phyloP scores from a whole-genome alignment of 2,329 filamentous ascomycete species.

The Phialophora expanda region DNA sequence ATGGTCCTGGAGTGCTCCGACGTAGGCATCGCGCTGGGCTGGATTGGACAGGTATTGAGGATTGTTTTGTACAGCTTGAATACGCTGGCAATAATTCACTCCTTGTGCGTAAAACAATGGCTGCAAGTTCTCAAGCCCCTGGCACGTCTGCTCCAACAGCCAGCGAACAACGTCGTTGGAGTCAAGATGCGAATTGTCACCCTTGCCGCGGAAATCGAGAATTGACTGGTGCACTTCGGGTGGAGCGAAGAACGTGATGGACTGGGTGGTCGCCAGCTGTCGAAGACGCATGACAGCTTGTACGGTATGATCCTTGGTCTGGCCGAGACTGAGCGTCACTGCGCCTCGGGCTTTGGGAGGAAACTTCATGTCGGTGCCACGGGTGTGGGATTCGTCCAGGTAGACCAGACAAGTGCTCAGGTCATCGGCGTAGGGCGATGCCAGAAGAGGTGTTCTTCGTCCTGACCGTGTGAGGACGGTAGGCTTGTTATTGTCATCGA shows the following conservation, averaged over 20 bases:
- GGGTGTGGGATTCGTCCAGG: constrained; percentile 71
- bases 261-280: constrained; percentile 69
- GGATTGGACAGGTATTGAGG: constrained; percentile 6
- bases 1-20: constrained; percentile 56
- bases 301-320: constrained; percentile 71
- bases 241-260: constrained; percentile 65
- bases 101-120: constrained; percentile 69
- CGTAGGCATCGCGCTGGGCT: constrained; percentile 3
- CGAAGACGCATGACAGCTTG: constrained; percentile 76
- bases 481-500: constrained; percentile 47
- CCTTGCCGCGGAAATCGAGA: constrained; percentile 37
- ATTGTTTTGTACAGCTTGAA: constrained; percentile 16
- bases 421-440: constrained; percentile 63
- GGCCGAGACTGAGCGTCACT: constrained; percentile 67
- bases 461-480: constrained; percentile 41
- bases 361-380: constrained; percentile 70
- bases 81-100: constrained; percentile 54
- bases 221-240: constrained; percentile 65
- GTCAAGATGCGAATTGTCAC: constrained; percentile 44
- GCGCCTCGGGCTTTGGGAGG: constrained; percentile 65
- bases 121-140: constrained; percentile 56
- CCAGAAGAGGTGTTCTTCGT: constrained; percentile 51
- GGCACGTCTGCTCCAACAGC: constrained; percentile 64
- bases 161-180: constrained; percentile 62
- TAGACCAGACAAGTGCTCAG: constrained; percentile 68